Base-by-base conservation (phyloP, 257 asterid species). In the Solanum lycopersicoides region DNA sequence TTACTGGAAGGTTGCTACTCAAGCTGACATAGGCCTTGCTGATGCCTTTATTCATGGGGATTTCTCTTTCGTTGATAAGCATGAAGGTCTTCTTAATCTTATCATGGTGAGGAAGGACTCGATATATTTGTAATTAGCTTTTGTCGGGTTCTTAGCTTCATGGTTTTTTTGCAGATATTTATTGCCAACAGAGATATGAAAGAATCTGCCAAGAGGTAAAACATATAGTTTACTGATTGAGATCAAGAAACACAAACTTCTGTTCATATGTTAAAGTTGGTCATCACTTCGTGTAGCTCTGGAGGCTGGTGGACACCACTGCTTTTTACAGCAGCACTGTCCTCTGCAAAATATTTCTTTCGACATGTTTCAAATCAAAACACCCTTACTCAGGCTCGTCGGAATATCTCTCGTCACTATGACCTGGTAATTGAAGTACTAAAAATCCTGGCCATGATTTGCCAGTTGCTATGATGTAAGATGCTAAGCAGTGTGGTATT, bases 291-390 rank as follows among this genome's bases (percentile, higher is more conserved):
- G 28, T 77, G 9, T 4, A 28, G 30, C 6, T 82, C n/a, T 25
- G 92, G 99, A 91, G 97, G 98, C 77, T 94, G 98, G 99, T 96
- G 98, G 98, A 94, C 96, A 7, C 98, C 98, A 14, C 14, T 95
- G 90, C 92, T 95, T 87, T 86, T 91, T 45, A 91, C 95, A 32
- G 91, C 53, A 45, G 6, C 18, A 45, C 42, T 95, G 37, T 88
- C 97, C n/a, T 94, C 96, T 80, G 98, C 99, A 21, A 95, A 94
- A 50, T 95, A 95, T 37, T 97, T 95, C 93, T 88, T 77, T 80
- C 91, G 88, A 9, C 95, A 96, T 65, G 90, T 93, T 72, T 93
- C 94, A 2, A 93, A 98, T 72, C 92, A 87, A 89, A 95, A 94
- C 63, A 93, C 96, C 3, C 90, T 93, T 30, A 93, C 96, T 59